A percentile compares a stretch with the other conserved stretches of the same genome.
Conservation (phyloP, 1,139 yeast species). For the Kodamaea ohmeri region DNA sequence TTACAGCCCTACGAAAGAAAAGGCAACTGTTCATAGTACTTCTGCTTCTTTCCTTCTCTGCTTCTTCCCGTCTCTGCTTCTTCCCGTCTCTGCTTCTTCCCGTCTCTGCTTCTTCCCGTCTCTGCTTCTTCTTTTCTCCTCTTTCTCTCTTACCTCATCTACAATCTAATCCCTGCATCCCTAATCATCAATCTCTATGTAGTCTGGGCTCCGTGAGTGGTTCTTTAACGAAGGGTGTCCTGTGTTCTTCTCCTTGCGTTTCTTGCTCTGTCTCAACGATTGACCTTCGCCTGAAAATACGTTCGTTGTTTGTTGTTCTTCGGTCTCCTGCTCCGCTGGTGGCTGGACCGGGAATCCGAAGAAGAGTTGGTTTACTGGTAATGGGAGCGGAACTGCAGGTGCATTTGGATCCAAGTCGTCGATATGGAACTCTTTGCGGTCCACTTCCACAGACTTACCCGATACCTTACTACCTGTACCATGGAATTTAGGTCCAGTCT, state of each 20-base stretch:
- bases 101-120: background rate
- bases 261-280: constrained; percentile 68
- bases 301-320: constrained; percentile 29
- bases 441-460: constrained; percentile 47
- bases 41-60: too few species aligned
- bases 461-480: constrained; percentile 76
- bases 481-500: constrained; percentile 29
- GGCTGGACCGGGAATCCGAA: constrained; percentile 89
- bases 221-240: constrained; percentile 45
- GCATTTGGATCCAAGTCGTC: constrained; percentile 50
- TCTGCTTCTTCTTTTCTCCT: background rate
- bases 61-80: background rate
- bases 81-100: background rate
- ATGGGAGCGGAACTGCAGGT: constrained; percentile 65
- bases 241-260: constrained; percentile 61
- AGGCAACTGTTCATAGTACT: too few species aligned
- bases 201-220: constrained; percentile 66
- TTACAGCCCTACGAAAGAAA: too few species aligned
- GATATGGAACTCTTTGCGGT: constrained; percentile 22
- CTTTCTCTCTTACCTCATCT: background rate
- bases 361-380: constrained; percentile 85
- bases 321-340: constrained; percentile 51
- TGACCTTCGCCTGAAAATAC: constrained; percentile 65
- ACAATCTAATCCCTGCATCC: too few species aligned
- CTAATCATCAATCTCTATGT: constrained; percentile 68